Percentiles rank a stretch among this genome's conserved stretches.
These are phyloP conservation scores for Diutina siamensis DNA, from an alignment of 1,139 yeast genomes.

Conservation along the genomic window DNA sequence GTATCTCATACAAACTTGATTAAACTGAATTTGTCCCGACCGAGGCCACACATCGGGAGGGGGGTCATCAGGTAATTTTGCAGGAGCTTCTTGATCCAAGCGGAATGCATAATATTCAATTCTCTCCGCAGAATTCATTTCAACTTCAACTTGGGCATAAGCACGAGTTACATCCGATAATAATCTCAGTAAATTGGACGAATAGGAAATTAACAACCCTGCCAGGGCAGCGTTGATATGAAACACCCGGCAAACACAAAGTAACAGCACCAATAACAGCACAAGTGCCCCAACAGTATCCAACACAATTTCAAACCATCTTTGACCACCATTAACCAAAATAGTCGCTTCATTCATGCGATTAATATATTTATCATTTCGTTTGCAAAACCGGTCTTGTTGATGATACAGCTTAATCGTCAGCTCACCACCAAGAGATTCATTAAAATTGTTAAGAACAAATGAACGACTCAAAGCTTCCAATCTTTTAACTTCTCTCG, in stretches of 20 bases:
- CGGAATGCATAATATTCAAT: slow-evolving; percentile 11
- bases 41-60: background rate
- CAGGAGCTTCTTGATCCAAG: slow-evolving; percentile 11
- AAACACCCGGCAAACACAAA: slow-evolving; percentile 12
- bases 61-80: background rate
- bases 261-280: slow-evolving; percentile 9
- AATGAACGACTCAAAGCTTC: slow-evolving; percentile 69
- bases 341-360: slow-evolving; percentile 64
- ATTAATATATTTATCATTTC: slow-evolving; percentile 41
- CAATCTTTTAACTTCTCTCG: slow-evolving; percentile 69
- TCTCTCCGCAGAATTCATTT: slow-evolving; percentile 12
- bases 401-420: slow-evolving; percentile 56
- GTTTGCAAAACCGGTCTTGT: slow-evolving; percentile 38
- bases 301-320: slow-evolving; percentile 65
- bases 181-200: slow-evolving; percentile 10
- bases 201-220: slow-evolving; percentile 12
- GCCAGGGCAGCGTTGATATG: slow-evolving; percentile 11
- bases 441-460: slow-evolving; percentile 70
- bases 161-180: slow-evolving; percentile 11
- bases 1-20: slow-evolving; percentile 13
- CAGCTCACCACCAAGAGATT: slow-evolving; percentile 59
- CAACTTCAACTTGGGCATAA: slow-evolving; percentile 12
- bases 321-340: slow-evolving; percentile 55
- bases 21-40: slow-evolving; percentile 9
- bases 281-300: slow-evolving; percentile 19